These are phyloP conservation scores for Strobilomyces echinocephalus DNA, from an alignment of 768 basidiomycete species.

Conservation along the genomic window DNA sequence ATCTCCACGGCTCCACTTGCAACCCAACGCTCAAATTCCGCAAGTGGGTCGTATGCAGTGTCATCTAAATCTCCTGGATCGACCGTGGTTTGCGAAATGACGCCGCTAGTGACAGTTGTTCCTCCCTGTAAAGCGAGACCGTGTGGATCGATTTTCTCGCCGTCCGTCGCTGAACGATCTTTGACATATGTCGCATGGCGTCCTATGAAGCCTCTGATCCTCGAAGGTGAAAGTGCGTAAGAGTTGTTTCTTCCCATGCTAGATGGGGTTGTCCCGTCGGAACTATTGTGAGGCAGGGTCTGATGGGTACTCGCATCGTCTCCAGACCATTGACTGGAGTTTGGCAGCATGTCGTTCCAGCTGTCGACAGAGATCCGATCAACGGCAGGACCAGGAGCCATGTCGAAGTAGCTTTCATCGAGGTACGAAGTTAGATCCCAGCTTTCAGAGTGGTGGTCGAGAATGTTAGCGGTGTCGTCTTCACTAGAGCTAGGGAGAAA, in stretches of 20 bases:
- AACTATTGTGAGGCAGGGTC: not conserved
- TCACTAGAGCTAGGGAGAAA: conserved; percentile 17
- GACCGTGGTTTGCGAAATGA: not conserved
- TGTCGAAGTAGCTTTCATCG: conserved; percentile 30
- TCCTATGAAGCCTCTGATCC: conserved; percentile 21
- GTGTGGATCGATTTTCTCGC: not conserved
- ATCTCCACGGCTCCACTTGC: conserved; percentile 61
- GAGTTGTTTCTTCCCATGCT: conserved; percentile 4
- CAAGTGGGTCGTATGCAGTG: conserved; percentile 45
- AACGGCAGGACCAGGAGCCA: conserved; percentile 13
- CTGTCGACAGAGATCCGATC: not conserved
- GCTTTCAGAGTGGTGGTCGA: not conserved
- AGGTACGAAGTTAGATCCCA: conserved; percentile 10
- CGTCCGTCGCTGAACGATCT: not conserved
- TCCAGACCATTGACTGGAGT: conserved; percentile 6
- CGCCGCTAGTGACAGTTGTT: not conserved
- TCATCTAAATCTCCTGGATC: conserved; percentile 3
- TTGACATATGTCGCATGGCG: not conserved
- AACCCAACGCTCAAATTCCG: conserved; percentile 66
- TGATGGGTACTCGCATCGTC: conserved; percentile 7
- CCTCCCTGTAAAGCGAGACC: not conserved
- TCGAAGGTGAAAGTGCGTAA: conserved; percentile 21
- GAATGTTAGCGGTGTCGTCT: conserved; percentile 7
- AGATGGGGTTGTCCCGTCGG: not conserved
- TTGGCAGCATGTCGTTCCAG: not conserved